Conservation (phyloP, 2,329 filamentous ascomycete genomes). For the Acrocalymma vagum region DNA sequence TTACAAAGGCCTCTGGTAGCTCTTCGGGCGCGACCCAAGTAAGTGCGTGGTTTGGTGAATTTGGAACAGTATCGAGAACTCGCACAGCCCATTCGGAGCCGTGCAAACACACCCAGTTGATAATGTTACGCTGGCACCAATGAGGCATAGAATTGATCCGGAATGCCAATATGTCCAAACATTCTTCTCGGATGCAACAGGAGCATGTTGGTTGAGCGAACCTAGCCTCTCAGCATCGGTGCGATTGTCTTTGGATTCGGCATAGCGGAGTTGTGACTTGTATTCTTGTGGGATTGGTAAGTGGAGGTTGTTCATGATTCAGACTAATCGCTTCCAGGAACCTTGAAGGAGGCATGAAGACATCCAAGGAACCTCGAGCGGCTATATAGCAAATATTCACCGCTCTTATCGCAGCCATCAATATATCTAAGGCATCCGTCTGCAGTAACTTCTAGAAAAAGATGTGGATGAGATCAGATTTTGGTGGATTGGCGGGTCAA, state of each 20-base stretch:
- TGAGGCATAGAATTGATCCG: constrained; percentile 45
- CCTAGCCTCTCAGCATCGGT: constrained; percentile 30
- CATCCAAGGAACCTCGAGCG: no score
- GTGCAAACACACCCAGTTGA: constrained; percentile 51
- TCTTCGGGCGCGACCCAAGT: constrained; percentile 47
- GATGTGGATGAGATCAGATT: no score
- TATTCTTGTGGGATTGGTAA: constrained; percentile 24
- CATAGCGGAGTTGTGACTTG: constrained; percentile 17
- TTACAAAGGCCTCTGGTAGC: constrained; percentile 50
- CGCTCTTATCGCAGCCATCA: no score
- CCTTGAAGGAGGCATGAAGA: no score
- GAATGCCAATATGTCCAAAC: constrained; percentile 53
- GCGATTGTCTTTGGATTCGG: constrained; percentile 24
- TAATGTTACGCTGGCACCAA: constrained; percentile 53
- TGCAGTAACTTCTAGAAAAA: no score
- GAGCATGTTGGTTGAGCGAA: constrained; percentile 19
- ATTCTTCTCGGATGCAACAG: constrained; percentile 50
- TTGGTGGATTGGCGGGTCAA: no score
- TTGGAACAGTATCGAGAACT: constrained; percentile 48
- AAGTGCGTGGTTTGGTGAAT: constrained; percentile 49
- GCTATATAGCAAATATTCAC: no score
- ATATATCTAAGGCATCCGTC: no score
- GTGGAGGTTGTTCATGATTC: constrained; percentile 7
- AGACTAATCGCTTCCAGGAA: no score
- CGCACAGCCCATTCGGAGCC: constrained; percentile 52